A percentile compares a stretch with the other conserved stretches of the same genome.
These are phyloP conservation scores for Raphanus sativus DNA, from an alignment of 345 rosid genomes.

Conservation along the genomic window DNA sequence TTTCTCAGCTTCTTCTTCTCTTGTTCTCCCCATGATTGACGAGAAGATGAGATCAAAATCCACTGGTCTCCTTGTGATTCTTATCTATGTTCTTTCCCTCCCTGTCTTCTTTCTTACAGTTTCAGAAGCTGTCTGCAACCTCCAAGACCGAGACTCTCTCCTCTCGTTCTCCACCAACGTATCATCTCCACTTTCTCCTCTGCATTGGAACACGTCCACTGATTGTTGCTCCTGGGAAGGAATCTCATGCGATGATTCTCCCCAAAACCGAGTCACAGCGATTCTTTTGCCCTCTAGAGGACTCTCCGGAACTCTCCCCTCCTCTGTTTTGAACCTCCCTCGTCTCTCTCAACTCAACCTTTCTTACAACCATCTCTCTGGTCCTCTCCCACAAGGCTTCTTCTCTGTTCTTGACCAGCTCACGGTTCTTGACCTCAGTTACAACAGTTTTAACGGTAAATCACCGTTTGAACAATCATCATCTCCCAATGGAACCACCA, in stretches of 20 bases:
- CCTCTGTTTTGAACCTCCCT: slow-evolving; percentile 47
- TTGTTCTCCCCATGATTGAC: slow-evolving; percentile 38
- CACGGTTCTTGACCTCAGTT: slow-evolving; percentile 69
- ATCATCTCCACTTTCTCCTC: slow-evolving; percentile 40
- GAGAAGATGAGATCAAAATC: slow-evolving; percentile 40
- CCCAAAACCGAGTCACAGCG: slow-evolving; percentile 47
- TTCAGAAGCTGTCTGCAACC: slow-evolving; percentile 48
- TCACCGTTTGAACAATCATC: slow-evolving; percentile 39
- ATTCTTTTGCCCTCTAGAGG: slow-evolving; percentile 57
- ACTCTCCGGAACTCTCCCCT: slow-evolving; percentile 52
- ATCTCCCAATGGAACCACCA: slow-evolving; percentile 22
- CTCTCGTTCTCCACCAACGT: slow-evolving; percentile 44
- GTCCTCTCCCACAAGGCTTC: slow-evolving; percentile 53
- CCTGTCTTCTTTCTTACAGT: slow-evolving; percentile 34
- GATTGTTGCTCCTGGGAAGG: slow-evolving; percentile 88
- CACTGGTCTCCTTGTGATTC: slow-evolving; percentile 26
- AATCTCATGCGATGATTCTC: slow-evolving; percentile 45
- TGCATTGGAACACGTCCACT: slow-evolving; percentile 53
- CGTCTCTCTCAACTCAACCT: slow-evolving; percentile 59
- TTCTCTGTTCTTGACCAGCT: slow-evolving; percentile 51
- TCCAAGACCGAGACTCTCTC: slow-evolving; percentile 52
- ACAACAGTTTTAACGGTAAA: slow-evolving; percentile 61
- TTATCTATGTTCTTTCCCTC: slow-evolving; percentile 28
- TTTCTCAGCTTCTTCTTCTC: slow-evolving; percentile 17
- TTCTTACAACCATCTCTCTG: slow-evolving; percentile 65